Base-by-base conservation (phyloP, 2,329 filamentous ascomycete species). In the Capronia coronata region DNA sequence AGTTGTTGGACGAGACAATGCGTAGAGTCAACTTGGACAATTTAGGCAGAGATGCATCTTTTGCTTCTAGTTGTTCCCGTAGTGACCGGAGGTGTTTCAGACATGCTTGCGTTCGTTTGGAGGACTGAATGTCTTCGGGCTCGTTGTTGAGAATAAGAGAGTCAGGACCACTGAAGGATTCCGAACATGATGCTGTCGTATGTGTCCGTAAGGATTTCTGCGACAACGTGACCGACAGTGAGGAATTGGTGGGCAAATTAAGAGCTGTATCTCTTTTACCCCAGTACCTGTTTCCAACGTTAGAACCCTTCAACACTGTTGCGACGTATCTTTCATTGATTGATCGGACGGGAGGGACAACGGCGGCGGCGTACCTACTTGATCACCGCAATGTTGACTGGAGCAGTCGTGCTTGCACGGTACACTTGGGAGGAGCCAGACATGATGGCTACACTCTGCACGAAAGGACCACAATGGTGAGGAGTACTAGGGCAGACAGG, bases 181-280 rank as follows among this genome's bases (percentile, higher is more conserved):
- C 69, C 46, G 88, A 93, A 78, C 88, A 94, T 38, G 90, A 89
- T 56, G 93, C 93, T 46, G 94, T 97, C 41, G 93, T 98, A 68
- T 96, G 85, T 49, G 93, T 96, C 66, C 90, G 88, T 56, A 98
- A 82, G 65, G 96, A 91, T 68, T 80, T 77, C 72, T 98, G 93
- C 43, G 89, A 93, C 63, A 98, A 86, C 48, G 93, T 98, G 51
- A 98, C 91, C 56, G 88, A 95, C 65, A 98, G 83, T 59, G 93
- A 98, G 58, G 88, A 94, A 76, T 98, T 98, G 66, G 93, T 97
- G 29, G 93, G 93, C 49, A 97, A 85, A 71, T 98, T 98, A 63
- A 97, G 81, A 67, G 86, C 87, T 45, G 87, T 72, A 70, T 97
- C 90, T 56, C 93, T 87, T 74, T 98, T 98, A 62, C 94, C 93